Conservation (phyloP, 306 rosid genomes). For the Trifolium fragiferum region DNA sequence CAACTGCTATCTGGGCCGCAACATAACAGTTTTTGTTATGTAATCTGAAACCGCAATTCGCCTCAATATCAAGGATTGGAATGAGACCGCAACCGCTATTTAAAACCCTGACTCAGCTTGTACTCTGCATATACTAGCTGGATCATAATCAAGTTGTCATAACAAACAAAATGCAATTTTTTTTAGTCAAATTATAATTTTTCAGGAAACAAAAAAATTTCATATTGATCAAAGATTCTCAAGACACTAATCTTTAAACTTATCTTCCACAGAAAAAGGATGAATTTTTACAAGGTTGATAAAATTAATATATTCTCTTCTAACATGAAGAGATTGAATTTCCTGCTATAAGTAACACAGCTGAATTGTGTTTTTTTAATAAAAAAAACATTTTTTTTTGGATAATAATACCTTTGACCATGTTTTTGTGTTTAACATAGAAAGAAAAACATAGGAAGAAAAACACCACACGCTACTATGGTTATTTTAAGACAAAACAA, state of each 20-base stretch:
- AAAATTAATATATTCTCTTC: constrained; percentile 12
- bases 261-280: background rate
- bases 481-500: background rate
- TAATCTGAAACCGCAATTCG: no score
- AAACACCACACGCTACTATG: background rate
- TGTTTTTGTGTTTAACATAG: background rate
- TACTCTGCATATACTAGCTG: background rate
- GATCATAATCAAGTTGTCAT: background rate
- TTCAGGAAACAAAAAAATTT: background rate
- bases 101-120: no score
- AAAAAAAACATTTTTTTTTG: background rate
- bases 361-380: background rate
- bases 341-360: background rate
- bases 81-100: no score
- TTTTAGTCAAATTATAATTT: constrained; percentile 24
- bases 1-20: no score
- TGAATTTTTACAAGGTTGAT: background rate
- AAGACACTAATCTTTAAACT: constrained; percentile 12
- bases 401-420: constrained; percentile 14
- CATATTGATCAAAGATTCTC: constrained; percentile 5
- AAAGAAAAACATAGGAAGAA: background rate
- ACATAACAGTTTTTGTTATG: no score
- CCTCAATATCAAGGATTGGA: no score
- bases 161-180: constrained; percentile 20
- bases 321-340: constrained; percentile 3